Evolutionary conservation across 208 protist genomes (phyloP), one percentile per base, ranked within the genome.

Genomic region (Trypanosoma congolense): DNA sequence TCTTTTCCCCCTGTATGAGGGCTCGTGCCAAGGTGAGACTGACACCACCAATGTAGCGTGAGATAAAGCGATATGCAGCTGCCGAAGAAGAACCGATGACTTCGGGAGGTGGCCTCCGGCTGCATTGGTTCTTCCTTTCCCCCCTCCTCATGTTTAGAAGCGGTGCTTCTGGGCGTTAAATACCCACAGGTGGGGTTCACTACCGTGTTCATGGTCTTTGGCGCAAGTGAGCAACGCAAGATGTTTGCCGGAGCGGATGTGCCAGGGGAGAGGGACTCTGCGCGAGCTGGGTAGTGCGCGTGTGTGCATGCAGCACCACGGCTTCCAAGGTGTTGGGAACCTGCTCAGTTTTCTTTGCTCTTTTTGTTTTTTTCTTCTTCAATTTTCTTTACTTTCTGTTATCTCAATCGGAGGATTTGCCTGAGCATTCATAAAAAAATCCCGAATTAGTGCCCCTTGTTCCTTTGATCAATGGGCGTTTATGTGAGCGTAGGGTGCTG

Each of bases 1-100:
- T 30, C 35, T 43, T 58, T 21, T 4, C 18, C 22, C 33, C 21
- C 33, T 1, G 24, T 14, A 33, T 26, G 49, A n/a, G 6, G 25
- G 22, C 57, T 38, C 33, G 30, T 51, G 22, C 22, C 14, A 10
- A 10, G 46, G 12, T 55, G 33, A 24, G 46, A 58, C 31, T 43
- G 50, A 52, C 61, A 67, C 35, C 52, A 67, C 61, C 61, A 67
- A 67, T 49, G 61, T 52, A 43, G 31, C 61, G 61, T 67, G 61
- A 67, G 61, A 67, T 42, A 25, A 40, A 2, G 6, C 38, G 21
- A 6, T 6, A 22, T 25, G 8, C 8, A n/a, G 6, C n/a, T n/a
- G 6, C 21, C 14, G 35, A 36, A 47, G 12, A 14, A 9, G 18
- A 16, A 18, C 9, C 29, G n/a, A n/a, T n/a, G n/a, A n/a, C n/a